Conservation (phyloP, 75 land plant species). For the Cupressus sempervirens region DNA sequence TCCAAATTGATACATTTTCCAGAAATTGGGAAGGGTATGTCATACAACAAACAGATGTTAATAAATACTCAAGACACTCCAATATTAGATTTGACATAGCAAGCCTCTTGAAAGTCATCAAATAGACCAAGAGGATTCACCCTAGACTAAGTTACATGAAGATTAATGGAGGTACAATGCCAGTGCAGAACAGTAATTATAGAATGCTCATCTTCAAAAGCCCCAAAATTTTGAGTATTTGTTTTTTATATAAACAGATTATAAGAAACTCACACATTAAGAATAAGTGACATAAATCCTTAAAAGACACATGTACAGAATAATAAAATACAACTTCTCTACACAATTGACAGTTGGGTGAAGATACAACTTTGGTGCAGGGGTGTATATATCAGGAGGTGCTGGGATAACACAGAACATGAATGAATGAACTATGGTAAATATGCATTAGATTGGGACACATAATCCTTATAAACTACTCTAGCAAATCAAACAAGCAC, state of each 20-base stretch:
- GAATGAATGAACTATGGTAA: neutral
- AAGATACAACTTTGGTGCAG: neutral
- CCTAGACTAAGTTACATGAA: too few species aligned
- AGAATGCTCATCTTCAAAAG: too few species aligned
- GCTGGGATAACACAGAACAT: neutral
- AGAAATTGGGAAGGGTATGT: neutral
- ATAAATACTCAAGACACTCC: neutral
- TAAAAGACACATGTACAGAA: neutral
- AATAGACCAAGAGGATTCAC: too few species aligned
- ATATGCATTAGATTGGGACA: neutral
- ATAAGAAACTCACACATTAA: neutral
- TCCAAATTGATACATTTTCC: neutral
- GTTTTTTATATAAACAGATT: neutral
- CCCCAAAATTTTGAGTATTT: too few species aligned
- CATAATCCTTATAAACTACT: neutral
- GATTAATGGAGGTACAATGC: too few species aligned
- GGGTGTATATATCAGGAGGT: neutral
- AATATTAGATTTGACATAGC: too few species aligned
- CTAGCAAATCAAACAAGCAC: neutral
- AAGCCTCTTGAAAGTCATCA: too few species aligned
- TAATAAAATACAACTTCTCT: neutral
- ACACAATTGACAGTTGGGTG: neutral
- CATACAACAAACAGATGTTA: neutral
- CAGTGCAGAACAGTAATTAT: too few species aligned
- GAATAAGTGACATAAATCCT: neutral